These are phyloP conservation scores for Venturia aucupariae DNA, from an alignment of 2,329 filamentous ascomycete genomes.

Conservation along the genomic window DNA sequence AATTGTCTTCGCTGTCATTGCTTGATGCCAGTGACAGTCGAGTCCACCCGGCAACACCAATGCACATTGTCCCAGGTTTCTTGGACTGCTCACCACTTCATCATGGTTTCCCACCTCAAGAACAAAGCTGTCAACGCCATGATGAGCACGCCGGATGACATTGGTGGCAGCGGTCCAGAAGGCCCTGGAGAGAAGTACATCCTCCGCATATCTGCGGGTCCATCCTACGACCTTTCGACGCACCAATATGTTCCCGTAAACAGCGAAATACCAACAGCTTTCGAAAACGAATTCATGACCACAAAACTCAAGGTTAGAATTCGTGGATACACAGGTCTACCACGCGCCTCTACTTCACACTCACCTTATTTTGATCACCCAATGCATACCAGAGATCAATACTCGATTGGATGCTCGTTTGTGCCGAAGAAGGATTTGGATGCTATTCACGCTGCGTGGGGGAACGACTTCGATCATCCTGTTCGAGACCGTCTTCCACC, in stretches of 20 bases:
- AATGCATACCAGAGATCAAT: constrained; percentile 55
- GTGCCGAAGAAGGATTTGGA: constrained; percentile 57
- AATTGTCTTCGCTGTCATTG: not conserved
- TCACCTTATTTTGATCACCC: constrained; percentile 9
- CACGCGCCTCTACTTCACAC: constrained; percentile 8
- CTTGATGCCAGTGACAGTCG: not conserved
- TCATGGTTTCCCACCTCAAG: not conserved
- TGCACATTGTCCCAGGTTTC: too few species aligned
- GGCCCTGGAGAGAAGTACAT: constrained; percentile 47
- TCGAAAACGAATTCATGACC: constrained; percentile 56
- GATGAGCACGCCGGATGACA: not conserved
- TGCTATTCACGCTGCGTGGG: constrained; percentile 71
- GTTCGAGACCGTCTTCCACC: constrained; percentile 80
- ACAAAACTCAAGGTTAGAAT: constrained; percentile 70
- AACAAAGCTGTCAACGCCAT: not conserved
- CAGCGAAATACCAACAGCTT: constrained; percentile 48
- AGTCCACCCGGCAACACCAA: too few species aligned
- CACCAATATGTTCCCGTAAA: constrained; percentile 63
- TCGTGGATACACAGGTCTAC: constrained; percentile 44
- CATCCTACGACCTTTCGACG: constrained; percentile 58
- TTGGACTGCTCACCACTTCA: not conserved
- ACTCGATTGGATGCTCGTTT: constrained; percentile 74
- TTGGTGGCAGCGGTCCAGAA: not conserved
- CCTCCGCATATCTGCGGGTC: constrained; percentile 72
- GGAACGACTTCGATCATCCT: constrained; percentile 89